phyloP scores from a whole-genome alignment of 1,284 basidiomycete species.

The Afroboletus lepidellus region DNA sequence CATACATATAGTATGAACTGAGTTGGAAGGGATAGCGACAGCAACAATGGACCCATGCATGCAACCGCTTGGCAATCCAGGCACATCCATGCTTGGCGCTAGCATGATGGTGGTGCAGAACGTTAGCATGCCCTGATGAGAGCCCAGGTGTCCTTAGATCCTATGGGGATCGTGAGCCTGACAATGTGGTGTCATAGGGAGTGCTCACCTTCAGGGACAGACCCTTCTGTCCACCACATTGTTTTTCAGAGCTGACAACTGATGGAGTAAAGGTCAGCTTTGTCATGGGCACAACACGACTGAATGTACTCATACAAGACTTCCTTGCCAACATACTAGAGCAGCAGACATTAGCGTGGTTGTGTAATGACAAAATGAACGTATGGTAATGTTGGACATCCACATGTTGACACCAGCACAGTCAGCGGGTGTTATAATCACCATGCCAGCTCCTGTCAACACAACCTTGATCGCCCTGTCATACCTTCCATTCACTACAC shows the following conservation, averaged over 20 bases:
- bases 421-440: too few species aligned
- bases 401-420: too few species aligned
- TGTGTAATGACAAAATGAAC: background rate
- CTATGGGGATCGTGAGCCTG: background rate
- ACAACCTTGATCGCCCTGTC: slow-evolving; percentile 53
- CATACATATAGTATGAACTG: too few species aligned
- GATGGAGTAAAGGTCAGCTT: too few species aligned
- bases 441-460: slow-evolving; percentile 33
- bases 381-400: too few species aligned
- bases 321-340: slow-evolving; percentile 45
- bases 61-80: too few species aligned
- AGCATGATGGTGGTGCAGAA: too few species aligned
- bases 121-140: slow-evolving; percentile 15
- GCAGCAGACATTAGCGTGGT: too few species aligned
- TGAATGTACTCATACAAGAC: slow-evolving; percentile 39
- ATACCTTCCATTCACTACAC: slow-evolving; percentile 49
- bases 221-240: slow-evolving; percentile 18
- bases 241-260: slow-evolving; percentile 13
- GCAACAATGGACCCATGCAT: too few species aligned
- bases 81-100: too few species aligned
- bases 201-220: slow-evolving; percentile 9
- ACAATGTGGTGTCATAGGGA: too few species aligned
- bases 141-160: slow-evolving; percentile 8
- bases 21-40: too few species aligned
- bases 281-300: background rate